These are phyloP conservation scores for Berberis vulgaris DNA, from an alignment of 164 flowering plant species.

Conservation along the genomic window DNA sequence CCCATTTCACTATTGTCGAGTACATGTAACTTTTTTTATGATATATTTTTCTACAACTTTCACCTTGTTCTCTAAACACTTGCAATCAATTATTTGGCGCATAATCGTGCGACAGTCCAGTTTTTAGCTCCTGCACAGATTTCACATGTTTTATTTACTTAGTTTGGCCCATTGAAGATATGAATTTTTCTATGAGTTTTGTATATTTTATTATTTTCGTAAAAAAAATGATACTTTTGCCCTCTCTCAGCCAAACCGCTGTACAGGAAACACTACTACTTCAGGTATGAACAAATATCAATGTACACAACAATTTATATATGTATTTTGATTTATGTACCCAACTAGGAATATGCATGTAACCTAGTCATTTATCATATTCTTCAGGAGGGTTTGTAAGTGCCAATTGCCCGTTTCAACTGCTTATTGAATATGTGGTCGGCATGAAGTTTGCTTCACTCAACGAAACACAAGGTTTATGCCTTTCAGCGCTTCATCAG, in stretches of 20 bases:
- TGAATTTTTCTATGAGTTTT: neutral
- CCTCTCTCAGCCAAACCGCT: slow-evolving; percentile 3
- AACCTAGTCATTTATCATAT: slow-evolving; percentile 1
- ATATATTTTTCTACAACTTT: no score
- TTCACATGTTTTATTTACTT: no score
- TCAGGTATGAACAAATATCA: slow-evolving; percentile 5
- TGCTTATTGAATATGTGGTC: slow-evolving; percentile 46
- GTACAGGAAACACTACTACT: slow-evolving; percentile 2
- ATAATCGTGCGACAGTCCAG: slow-evolving; percentile 3
- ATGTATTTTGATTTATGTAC: slow-evolving; percentile 8
- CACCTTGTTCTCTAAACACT: neutral
- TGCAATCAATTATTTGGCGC: slow-evolving; percentile 12
- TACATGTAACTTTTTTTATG: no score
- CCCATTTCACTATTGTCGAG: no score
- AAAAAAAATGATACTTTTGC: neutral
- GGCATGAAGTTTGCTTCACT: slow-evolving; percentile 56
- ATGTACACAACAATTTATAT: neutral
- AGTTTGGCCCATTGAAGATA: neutral
- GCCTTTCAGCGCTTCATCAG: slow-evolving; percentile 52
- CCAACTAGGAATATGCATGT: neutral
- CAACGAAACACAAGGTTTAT: slow-evolving; percentile 24
- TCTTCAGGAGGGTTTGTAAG: slow-evolving; percentile 25
- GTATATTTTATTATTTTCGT: neutral
- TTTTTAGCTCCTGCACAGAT: no score
- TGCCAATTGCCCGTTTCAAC: slow-evolving; percentile 43